Base-by-base conservation (phyloP, 306 rosid species). In the Ochetophila trinervis region DNA sequence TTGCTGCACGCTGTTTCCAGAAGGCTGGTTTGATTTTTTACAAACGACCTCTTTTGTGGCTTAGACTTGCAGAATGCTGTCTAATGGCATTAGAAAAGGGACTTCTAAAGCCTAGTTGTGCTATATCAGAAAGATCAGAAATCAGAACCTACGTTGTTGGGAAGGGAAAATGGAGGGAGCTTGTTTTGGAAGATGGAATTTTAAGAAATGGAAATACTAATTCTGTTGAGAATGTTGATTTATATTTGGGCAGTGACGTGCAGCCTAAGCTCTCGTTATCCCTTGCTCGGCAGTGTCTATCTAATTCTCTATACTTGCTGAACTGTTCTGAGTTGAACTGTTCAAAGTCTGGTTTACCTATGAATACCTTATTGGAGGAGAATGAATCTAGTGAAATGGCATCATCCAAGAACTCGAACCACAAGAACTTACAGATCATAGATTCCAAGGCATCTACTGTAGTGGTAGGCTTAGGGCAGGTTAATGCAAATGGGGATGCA, bases 1-100 rank as follows among this genome's bases (percentile, higher is more conserved):
- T 84, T 60, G 99, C 96, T 14, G 95, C 95, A 45, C 96, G 83
- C 36, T 94, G 99, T 78, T 94, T 94, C 70, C 90, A 90, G 76
- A 94, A 94, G 70, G 87, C 99, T 53, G 87, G 96, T 79, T 69
- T 83, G 79, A 80, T 94, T 70, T 85, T 94, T 72, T 83, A 86
- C 77, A 87, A 74, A 62, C 90, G 88, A 57, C 96, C 99, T 65
- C 80, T 94, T 57, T 74, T 94, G 85, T 94, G 99, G 99, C 99
- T 94, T 72, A 87, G 99, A 55, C 82, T 94, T 54, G 87, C 97
- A 12, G 99, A 94, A 56, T 90, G 97, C 90, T 94, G 97, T 85
- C 81, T 94, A 76, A 85, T 94, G 99, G 99, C 97, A 73, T 73
- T 83, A 49, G 88, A 86, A 73, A 88, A 81, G 75, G 99, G 96